A percentile compares a stretch with the other conserved stretches of the same genome.
Evolutionary conservation across 2,329 filamentous ascomycete species (phyloP).

Genomic region (Arachnomyces sp.): DNA sequence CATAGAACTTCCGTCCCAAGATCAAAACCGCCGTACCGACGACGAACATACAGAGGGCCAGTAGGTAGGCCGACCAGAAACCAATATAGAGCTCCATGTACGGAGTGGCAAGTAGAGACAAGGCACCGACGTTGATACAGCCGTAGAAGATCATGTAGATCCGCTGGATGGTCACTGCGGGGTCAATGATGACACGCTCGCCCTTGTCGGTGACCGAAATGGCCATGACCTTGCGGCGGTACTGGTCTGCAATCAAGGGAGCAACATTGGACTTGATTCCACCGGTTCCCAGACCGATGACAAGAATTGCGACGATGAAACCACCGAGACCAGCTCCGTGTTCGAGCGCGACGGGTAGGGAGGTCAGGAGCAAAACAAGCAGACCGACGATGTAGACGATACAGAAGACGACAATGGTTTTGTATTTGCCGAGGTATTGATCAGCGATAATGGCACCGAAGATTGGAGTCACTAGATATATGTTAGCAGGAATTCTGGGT

Average conservation of each 20-base stretch:
- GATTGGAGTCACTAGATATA: conserved; percentile 43
- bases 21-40: conserved; percentile 51
- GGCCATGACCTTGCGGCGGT: conserved; percentile 49
- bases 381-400: conserved; percentile 51
- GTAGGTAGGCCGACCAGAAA: conserved; percentile 57
- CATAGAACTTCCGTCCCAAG: conserved; percentile 36
- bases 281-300: conserved; percentile 60
- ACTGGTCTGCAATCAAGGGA: conserved; percentile 57
- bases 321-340: conserved; percentile 45
- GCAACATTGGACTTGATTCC: conserved; percentile 60
- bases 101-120: conserved; percentile 58
- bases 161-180: conserved; percentile 56
- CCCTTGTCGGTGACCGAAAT: conserved; percentile 36
- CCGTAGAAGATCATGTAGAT: conserved; percentile 70
- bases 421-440: conserved; percentile 53
- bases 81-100: conserved; percentile 59
- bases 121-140: conserved; percentile 64
- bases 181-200: conserved; percentile 56
- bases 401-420: conserved; percentile 50
- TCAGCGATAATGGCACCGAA: conserved; percentile 52
- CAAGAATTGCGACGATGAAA: conserved; percentile 49
- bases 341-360: conserved; percentile 44
- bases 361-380: conserved; percentile 47
- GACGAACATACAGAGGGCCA: conserved; percentile 56
- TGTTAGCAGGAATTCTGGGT: not conserved